Conservation (phyloP, 2,329 filamentous ascomycete genomes). For the Fusarium heterosporum region DNA sequence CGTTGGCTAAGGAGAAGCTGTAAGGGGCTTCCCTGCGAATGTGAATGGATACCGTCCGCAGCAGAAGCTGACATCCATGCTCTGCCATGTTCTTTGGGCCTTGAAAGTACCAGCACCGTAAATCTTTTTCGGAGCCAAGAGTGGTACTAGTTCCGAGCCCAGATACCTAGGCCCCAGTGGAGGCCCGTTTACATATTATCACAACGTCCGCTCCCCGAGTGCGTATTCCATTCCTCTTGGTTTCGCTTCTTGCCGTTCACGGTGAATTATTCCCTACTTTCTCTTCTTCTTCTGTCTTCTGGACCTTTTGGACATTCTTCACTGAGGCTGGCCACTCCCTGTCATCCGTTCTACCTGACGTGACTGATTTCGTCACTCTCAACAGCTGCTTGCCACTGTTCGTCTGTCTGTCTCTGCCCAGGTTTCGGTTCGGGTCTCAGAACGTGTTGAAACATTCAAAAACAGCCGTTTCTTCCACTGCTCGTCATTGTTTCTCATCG, state of each 20-base stretch:
- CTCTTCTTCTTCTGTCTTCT: slow-evolving; percentile 15
- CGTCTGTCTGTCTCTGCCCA: slow-evolving; percentile 26
- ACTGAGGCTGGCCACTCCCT: slow-evolving; percentile 32
- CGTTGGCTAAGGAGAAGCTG: slow-evolving; percentile 14
- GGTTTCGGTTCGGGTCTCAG: slow-evolving; percentile 15
- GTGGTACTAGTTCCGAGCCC: not conserved
- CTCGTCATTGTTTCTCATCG: slow-evolving; percentile 18
- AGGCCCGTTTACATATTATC: slow-evolving; percentile 43
- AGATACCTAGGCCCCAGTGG: not conserved
- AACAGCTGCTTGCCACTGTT: slow-evolving; percentile 21
- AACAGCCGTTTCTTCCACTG: slow-evolving; percentile 21
- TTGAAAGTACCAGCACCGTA: not conserved
- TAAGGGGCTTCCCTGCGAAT: slow-evolving; percentile 15
- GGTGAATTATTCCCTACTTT: slow-evolving; percentile 19
- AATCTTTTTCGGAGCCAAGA: slow-evolving; percentile 19
- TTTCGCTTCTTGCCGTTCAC: slow-evolving; percentile 25
- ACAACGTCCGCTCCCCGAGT: slow-evolving; percentile 36
- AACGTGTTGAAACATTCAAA: slow-evolving; percentile 38
- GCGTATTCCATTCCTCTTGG: slow-evolving; percentile 35
- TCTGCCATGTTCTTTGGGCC: not conserved
- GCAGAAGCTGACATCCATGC: not conserved
- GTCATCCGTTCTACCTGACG: slow-evolving; percentile 1
- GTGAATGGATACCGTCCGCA: not conserved
- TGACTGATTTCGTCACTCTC: slow-evolving; percentile 22
- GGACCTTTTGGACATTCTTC: slow-evolving; percentile 32